Percentiles rank a stretch among this genome's conserved stretches.
Evolutionary conservation across 139 green algal species (phyloP).

Genomic region (Volvox reticuliferus): DNA sequence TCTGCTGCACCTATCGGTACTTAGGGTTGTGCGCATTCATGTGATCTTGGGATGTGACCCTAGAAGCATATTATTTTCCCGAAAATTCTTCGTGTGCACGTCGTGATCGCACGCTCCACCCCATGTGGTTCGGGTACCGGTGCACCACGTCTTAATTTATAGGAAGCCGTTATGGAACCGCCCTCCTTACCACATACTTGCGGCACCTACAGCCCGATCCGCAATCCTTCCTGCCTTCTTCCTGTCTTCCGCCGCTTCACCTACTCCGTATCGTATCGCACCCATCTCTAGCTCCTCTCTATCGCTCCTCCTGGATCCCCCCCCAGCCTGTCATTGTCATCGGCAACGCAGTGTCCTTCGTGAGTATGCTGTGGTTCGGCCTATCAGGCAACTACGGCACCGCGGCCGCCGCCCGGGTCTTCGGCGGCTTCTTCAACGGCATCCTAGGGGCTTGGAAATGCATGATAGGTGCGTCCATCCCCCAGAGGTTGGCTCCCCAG

Average conservation of each 20-base stretch:
- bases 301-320: background rate
- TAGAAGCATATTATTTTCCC: too few relatives aligned
- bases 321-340: constrained; percentile 75
- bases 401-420: constrained; percentile 55
- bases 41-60: too few relatives aligned
- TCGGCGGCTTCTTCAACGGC: constrained; percentile 76
- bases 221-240: background rate
- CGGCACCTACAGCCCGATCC: too few relatives aligned
- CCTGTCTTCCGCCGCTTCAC: background rate
- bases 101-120: too few relatives aligned
- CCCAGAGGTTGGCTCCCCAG: too few relatives aligned
- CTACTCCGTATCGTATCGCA: background rate
- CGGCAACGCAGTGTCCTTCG: constrained; percentile 61
- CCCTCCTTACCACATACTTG: too few relatives aligned
- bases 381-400: constrained; percentile 56
- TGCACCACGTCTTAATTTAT: too few relatives aligned
- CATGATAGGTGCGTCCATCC: constrained; percentile 51
- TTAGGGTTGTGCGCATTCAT: too few relatives aligned
- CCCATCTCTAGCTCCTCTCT: background rate
- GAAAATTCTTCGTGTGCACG: too few relatives aligned
- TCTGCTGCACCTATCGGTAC: too few relatives aligned
- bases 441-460: constrained; percentile 75
- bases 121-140: too few relatives aligned
- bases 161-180: too few relatives aligned
- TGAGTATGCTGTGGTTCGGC: constrained; percentile 72